A percentile compares a stretch with the other conserved stretches of the same genome.
These are phyloP conservation scores for sunflower (Helianthus annuus) DNA, from an alignment of 129 eudicot species.

Conservation along the genomic window HanXRQr2.0-SUNRISE NC_035443.2:166414349-166414848, in stretches of 20 bases:
- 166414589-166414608: too few relatives aligned
- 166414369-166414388: constrained; percentile 57
- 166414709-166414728: constrained; percentile 40
- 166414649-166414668: too few relatives aligned
- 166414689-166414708: background rate
- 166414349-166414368: constrained; percentile 51
- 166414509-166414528: too few relatives aligned
- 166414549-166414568: too few relatives aligned
- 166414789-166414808: constrained; percentile 58
- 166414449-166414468: constrained; percentile 48
- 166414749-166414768: constrained; percentile 59
- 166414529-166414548: too few relatives aligned
- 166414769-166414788: constrained; percentile 58
- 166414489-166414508: too few relatives aligned
- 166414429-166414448: constrained; percentile 50
- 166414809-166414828: constrained; percentile 42
- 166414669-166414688: background rate
- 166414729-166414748: constrained; percentile 56
- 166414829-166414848: constrained; percentile 72
- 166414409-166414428: constrained; percentile 54
- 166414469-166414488: too few relatives aligned
- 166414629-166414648: too few relatives aligned
- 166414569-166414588: too few relatives aligned
- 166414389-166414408: constrained; percentile 48
- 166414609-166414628: too few relatives aligned